Base-by-base conservation (phyloP, 179 eudicot species). In the Corrigiola litoralis region DNA sequence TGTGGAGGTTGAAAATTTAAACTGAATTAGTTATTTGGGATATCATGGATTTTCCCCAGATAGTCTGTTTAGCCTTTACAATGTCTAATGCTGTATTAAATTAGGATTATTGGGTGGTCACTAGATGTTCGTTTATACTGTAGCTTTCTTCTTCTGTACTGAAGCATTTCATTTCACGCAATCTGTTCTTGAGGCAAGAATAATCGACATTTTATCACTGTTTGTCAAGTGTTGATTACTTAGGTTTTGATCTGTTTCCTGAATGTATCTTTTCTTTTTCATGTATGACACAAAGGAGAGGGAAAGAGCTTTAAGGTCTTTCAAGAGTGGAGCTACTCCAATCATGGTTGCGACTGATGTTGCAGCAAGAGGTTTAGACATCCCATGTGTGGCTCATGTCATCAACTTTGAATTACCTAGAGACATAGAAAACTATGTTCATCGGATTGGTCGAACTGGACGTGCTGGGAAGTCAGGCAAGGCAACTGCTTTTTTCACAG, bases 291-390 rank as follows among this genome's bases (percentile, higher is more conserved):
- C n/a, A 24, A 40, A 84, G 87, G 95, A 84, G 76, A 71, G 89
- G 54, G 86, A 84, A 61, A 69, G 82, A 37, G 96, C 89, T 1
- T 36, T 89, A 75, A 83, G 76, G 63, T 75, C 78, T 5, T 89
- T 89, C 83, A 85, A 76, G 73, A 78, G 48, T 14, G 89, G 94
- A 36, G 61, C 46, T 9, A 83, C 89, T 20, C 87, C 91, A 48
- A 79, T 85, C 24, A 58, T 89, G 70, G 96, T 89, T 0, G 96
- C 94, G 1, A 89, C 96, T 17, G 96, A 86, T 74, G 92, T 88
- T 20, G 96, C 96, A 31, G 82, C 96, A 16, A 74, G 96, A 50
- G 96, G 95, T 4, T 66, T 88, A 36, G 96, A 88, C 64, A 82
- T 88, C 41, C 91, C 95, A 25, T 65, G 75, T 42, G 95, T 88